Conservation (phyloP, 345 rosid species). For the Hibiscus trionum region DNA sequence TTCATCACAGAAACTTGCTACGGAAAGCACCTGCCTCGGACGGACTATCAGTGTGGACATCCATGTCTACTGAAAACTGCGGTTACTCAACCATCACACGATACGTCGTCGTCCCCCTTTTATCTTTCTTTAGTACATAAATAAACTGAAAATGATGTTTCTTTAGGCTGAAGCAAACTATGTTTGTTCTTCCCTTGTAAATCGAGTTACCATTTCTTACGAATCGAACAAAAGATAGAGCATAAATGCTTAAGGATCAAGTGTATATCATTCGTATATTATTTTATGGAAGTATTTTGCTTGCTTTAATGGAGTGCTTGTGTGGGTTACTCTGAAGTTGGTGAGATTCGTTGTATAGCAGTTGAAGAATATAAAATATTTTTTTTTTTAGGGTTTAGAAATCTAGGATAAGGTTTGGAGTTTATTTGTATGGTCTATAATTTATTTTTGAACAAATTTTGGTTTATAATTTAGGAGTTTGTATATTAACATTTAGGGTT, state of each 20-base stretch:
- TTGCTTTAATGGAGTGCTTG: too few species aligned
- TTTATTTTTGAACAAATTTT: too few species aligned
- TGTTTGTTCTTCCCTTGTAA: not conserved
- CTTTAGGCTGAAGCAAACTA: not conserved
- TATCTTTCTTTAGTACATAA: not conserved
- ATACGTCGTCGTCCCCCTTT: too few species aligned
- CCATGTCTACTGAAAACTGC: slow-evolving; percentile 43
- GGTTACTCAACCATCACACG: not conserved
- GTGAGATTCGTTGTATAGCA: too few species aligned
- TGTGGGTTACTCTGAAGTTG: too few species aligned
- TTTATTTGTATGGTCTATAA: too few species aligned
- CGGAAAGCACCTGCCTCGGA: slow-evolving; percentile 36
- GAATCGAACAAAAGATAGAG: not conserved
- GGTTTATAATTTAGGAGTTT: too few species aligned
- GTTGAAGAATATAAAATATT: too few species aligned
- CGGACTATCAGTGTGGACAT: slow-evolving; percentile 47
- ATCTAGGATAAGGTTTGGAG: too few species aligned
- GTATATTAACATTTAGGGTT: too few species aligned
- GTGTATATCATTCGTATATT: not conserved
- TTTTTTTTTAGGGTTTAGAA: too few species aligned
- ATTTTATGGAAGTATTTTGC: not conserved
- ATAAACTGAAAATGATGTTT: not conserved
- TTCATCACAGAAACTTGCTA: slow-evolving; percentile 25
- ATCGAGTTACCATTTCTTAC: not conserved
- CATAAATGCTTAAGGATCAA: not conserved